A percentile compares a stretch with the other conserved stretches of the same genome.
Conservation (phyloP, 208 protist species). For the Leishmania amazonensis region DNA sequence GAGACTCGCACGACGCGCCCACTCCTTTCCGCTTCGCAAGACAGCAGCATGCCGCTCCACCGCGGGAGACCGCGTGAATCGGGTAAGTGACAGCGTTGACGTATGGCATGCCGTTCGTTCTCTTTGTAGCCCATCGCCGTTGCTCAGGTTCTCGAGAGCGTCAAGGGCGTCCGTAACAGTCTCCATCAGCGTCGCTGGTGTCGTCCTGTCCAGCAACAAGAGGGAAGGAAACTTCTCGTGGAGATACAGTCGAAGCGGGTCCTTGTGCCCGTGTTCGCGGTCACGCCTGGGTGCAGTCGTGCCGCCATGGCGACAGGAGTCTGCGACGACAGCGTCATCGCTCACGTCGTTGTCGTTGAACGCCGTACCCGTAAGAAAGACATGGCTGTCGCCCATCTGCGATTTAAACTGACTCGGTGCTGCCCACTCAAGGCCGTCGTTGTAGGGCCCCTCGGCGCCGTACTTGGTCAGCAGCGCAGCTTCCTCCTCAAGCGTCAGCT, state of each 20-base stretch:
- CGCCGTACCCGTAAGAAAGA: slow-evolving; percentile 75
- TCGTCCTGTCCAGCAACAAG: not conserved
- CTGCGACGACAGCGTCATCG: not conserved
- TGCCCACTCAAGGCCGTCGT: slow-evolving; percentile 44
- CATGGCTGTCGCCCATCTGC: slow-evolving; percentile 49
- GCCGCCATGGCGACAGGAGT: not conserved
- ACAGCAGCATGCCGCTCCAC: slow-evolving; percentile 3
- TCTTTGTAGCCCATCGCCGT: not conserved
- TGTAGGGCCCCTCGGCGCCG: slow-evolving; percentile 55
- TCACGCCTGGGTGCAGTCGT: not conserved
- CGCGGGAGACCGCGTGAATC: not conserved
- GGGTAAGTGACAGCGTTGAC: not conserved
- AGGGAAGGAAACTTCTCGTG: slow-evolving; percentile 9
- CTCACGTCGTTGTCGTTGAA: slow-evolving; percentile 11
- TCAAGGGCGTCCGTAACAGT: not conserved
- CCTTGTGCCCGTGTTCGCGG: not conserved
- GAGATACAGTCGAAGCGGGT: slow-evolving; percentile 14
- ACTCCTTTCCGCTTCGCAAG: slow-evolving; percentile 28
- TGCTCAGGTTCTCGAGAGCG: not conserved
- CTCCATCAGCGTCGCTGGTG: not conserved
- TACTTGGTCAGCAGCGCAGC: slow-evolving; percentile 75
- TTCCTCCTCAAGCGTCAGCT: slow-evolving; percentile 60
- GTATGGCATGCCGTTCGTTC: not conserved
- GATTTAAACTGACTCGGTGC: slow-evolving; percentile 61
- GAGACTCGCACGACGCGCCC: slow-evolving; percentile 24